Base-by-base conservation (phyloP, 2,329 filamentous ascomycete species). In the Colletotrichum lentis region DNA sequence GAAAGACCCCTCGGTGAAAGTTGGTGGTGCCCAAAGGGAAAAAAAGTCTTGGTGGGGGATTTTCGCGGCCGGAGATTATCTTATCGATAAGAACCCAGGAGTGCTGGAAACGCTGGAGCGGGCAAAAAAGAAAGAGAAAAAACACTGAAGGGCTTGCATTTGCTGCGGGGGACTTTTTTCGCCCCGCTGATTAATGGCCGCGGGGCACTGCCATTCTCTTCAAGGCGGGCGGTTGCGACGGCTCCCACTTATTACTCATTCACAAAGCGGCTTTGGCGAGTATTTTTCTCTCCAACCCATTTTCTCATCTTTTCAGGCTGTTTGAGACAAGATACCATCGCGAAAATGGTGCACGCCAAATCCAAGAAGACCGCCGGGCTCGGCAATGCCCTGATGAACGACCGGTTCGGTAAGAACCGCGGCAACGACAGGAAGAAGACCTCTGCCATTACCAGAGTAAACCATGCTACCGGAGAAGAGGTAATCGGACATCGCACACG, bases 371-470 rank as follows among this genome's bases (percentile, higher is more conserved):
- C 90, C 75, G 93, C 97, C 75, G 96, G 96, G 79, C 89, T 99
- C 82, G 96, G 96, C 78, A 97, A 97, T 83, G 90, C 91, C 82
- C 88, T 99, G 78, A 99, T 99, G 96, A 98, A 98, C 79, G 96
- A 98, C 82, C 91, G 95, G 67, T 97, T 98, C 80, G 93, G 94
- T 76, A 97, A 96, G 81, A 92, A 93, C 75, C 97, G 96, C 80
- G 92, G 93, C 72, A 78, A 86, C 59, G 91, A 94, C 78, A 90
- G 94, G 78, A 95, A 93, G 81, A 91, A 91, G 77, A 87, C 77
- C 5, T 77, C 79, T 0, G 83, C 81, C 57, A 83, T 88, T 68
- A 85, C 84, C 27, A 88, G 92, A 76, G 91, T 93, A 71, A 89
- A 94, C 78, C 88, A 94, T 75, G 85, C 88, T 31, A 93, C 92